phyloP scores from a whole-genome alignment of 768 basidiomycete genomes.

The Trametes meyenii region DNA sequence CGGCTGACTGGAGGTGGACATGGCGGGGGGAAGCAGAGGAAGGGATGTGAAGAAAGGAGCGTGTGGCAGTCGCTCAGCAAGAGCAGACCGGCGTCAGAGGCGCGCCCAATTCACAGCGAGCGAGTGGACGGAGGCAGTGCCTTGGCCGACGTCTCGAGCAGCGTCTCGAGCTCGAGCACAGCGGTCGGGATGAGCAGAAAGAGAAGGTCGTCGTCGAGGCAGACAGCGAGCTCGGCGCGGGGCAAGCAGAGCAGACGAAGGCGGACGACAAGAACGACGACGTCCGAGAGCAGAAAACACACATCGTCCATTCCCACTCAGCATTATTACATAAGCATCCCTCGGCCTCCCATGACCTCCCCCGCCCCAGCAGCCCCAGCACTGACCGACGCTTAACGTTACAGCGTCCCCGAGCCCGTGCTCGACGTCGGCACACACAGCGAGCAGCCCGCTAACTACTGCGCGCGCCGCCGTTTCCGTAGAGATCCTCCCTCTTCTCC shows the following conservation, averaged over 20 bases:
- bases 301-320: not conserved
- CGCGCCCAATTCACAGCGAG: not conserved
- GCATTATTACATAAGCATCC: conserved; percentile 11
- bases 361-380: no score
- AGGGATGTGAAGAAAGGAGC: conserved; percentile 1
- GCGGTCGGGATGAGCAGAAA: not conserved
- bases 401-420: not conserved
- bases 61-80: not conserved
- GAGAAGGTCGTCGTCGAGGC: not conserved
- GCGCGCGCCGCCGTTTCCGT: conserved; percentile 25
- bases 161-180: not conserved
- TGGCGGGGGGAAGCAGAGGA: not conserved
- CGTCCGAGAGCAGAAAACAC: not conserved
- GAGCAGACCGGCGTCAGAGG: not conserved
- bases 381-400: not conserved
- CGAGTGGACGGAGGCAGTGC: not conserved
- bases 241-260: conserved; percentile 1
- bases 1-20: conserved; percentile 5
- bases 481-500: conserved; percentile 26
- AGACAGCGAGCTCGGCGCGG: conserved; percentile 1
- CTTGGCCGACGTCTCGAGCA: conserved; percentile 8
- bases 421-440: not conserved
- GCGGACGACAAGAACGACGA: not conserved
- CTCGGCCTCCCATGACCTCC: not conserved
- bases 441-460: not conserved